phyloP scores from a whole-genome alignment of 2,329 filamentous ascomycete species.

The Pseudovirgaria hyperparasitica region DNA sequence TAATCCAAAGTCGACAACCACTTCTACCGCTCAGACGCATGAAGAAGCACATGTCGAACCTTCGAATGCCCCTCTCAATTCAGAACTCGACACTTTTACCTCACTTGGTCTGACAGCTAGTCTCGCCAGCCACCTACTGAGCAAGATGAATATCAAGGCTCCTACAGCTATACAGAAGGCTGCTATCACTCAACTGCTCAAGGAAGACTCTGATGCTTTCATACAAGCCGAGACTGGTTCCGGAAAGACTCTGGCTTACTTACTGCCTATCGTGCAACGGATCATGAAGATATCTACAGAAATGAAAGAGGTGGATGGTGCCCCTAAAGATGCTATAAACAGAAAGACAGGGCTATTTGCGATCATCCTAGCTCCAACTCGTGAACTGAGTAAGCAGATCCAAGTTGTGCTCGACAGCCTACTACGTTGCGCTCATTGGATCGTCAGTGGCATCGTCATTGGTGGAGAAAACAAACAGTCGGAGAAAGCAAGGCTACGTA shows the following conservation, averaged over 20 bases:
- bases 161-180: conserved; percentile 93
- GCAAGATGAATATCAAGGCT: conserved; percentile 77
- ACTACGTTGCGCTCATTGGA: conserved; percentile 81
- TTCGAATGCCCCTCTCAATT: conserved; percentile 80
- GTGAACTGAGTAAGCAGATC: conserved; percentile 91
- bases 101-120: conserved; percentile 70
- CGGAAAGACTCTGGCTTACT: conserved; percentile 92
- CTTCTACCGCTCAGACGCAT: conserved; percentile 35
- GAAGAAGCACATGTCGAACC: conserved; percentile 47
- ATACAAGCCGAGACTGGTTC: conserved; percentile 96
- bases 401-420: conserved; percentile 74
- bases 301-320: conserved; percentile 28
- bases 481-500: conserved; percentile 86
- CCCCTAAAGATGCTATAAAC: conserved; percentile 43
- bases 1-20: conserved; percentile 64
- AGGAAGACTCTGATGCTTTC: conserved; percentile 79
- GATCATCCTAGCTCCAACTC: conserved; percentile 83
- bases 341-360: conserved; percentile 85
- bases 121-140: conserved; percentile 68
- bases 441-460: conserved; percentile 77
- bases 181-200: conserved; percentile 67
- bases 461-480: conserved; percentile 63
- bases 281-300: conserved; percentile 60
- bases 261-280: conserved; percentile 81
- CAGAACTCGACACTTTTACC: conserved; percentile 75